phyloP scores from a whole-genome alignment of 495 filamentous ascomycete genomes.

The Mytilinidion resinicola region DNA sequence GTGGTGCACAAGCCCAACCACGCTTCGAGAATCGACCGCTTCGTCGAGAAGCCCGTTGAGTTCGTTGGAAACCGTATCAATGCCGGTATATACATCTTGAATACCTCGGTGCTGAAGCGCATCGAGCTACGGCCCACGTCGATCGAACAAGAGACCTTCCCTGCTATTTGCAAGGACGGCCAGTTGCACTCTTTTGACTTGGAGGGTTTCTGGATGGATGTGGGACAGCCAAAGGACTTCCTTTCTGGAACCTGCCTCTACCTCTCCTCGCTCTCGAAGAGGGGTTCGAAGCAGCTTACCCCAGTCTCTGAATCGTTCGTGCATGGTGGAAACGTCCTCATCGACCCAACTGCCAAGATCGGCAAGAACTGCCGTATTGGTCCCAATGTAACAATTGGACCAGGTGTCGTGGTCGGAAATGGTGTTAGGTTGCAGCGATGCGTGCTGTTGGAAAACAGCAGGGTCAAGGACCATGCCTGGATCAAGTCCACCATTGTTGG shows the following conservation, averaged over 20 bases:
- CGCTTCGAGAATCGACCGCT: conserved; percentile 89
- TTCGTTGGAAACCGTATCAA: conserved; percentile 99
- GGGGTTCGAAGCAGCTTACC: conserved; percentile 78
- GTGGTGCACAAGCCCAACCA: conserved; percentile 96
- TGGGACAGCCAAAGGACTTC: conserved; percentile 99
- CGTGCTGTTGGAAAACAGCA: conserved; percentile 80
- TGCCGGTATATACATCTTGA: conserved; percentile 97
- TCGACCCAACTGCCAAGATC: conserved; percentile 92
- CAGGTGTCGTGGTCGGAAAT: conserved; percentile 89
- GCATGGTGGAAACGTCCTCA: conserved; percentile 92
- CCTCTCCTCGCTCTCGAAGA: conserved; percentile 88
- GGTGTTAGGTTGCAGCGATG: conserved; percentile 92
- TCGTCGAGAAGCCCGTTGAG: conserved; percentile 99
- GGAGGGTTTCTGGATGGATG: conserved; percentile 99
- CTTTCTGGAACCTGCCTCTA: conserved; percentile 94
- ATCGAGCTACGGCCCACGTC: conserved; percentile 97
- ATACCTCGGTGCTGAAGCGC: conserved; percentile 79
- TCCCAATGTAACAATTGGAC: conserved; percentile 94
- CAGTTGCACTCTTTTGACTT: conserved; percentile 96
- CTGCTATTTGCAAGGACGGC: conserved; percentile 82
- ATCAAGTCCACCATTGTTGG: conserved; percentile 98
- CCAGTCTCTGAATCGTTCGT: conserved; percentile 72
- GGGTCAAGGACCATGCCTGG: conserved; percentile 99
- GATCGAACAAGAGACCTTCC: conserved; percentile 99
- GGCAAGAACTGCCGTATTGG: conserved; percentile 98